Base-by-base conservation (phyloP, 371 early-diverging fungal species). In the Apophysomyces trapeziformis region DNA sequence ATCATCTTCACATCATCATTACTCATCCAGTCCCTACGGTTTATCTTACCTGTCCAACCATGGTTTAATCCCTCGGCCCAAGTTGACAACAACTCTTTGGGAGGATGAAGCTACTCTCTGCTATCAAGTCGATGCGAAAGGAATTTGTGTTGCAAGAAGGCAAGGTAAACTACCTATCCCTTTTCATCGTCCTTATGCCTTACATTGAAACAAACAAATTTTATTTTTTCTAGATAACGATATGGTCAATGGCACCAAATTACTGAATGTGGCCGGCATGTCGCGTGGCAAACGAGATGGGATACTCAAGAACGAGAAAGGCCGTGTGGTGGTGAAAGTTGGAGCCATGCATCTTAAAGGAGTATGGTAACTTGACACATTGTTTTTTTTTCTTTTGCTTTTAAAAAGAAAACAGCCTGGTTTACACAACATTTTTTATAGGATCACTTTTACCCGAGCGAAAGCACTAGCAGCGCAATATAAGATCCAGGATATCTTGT, bases 331-430 rank as follows among this genome's bases (percentile, higher is more conserved):
- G 7, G 90, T 94, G 60, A 94, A 94, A 71, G 91, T 90, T 3
- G 94, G 94, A 16, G 89, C 93, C 1, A 93, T 94, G 93, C 90
- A 91, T 66, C 80, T 94, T 38, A 94, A 94, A 70, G 94, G 94
- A n/a, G 94, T 94, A 57, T 94, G 94, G 94, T 85, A 79, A 76
- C 32, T 26, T 26, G 32, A 26, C 32, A 26, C 32, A 26, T 26
- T 26, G 26, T 26, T 26, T 26, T 26, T 2, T 26, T 26, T 26
- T 26, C 32, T 26, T 26, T 26, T 26, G 32, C 32, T 26, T 26
- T 3, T 2, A 26, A 26, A 26, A 26, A 3, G 32, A 26, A 26
- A 26, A 26, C 32, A 26, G 32, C 32, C 2, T 26, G 32, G 32
- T 26, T 26, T 26, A 26, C 2, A 26, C 2, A 26, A 26, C 32